Evolutionary conservation across 2,329 filamentous ascomycete genomes (phyloP).

Genomic region (Orbilia javanica): DNA sequence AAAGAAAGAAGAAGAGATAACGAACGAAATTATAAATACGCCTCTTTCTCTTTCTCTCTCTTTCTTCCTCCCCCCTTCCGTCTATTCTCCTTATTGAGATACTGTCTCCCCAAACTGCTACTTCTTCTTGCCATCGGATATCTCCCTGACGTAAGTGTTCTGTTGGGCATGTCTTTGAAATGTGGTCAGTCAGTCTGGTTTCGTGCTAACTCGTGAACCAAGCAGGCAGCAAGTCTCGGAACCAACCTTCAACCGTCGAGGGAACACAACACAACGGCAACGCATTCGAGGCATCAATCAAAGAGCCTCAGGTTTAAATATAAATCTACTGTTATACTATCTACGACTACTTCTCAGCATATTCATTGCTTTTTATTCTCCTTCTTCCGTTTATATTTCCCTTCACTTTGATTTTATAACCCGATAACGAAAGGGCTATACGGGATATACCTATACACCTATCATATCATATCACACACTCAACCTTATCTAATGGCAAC

Average conservation of each 20-base stretch:
- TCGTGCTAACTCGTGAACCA: neutral
- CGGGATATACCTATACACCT: too few species aligned
- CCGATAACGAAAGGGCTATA: too few species aligned
- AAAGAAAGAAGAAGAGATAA: conserved; percentile 3
- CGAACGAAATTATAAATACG: conserved; percentile 32
- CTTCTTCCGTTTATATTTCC: too few species aligned
- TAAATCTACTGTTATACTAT: too few species aligned
- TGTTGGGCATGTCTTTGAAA: conserved; percentile 2
- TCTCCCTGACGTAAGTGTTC: neutral
- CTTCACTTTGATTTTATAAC: too few species aligned
- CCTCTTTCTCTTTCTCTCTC: neutral
- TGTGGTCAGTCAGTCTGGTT: conserved; percentile 1
- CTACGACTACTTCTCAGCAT: too few species aligned
- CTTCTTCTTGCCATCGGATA: neutral
- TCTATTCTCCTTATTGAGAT: neutral
- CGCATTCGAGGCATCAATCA: neutral
- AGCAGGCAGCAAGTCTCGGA: too few species aligned
- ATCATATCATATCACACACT: neutral
- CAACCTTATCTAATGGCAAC: conserved; percentile 5
- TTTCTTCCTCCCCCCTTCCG: neutral
- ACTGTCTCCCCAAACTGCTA: neutral
- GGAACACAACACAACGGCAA: conserved; percentile 5
- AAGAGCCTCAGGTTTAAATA: too few species aligned
- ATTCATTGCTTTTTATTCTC: too few species aligned
- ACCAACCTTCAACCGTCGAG: neutral